Base-by-base conservation (phyloP, 1,284 basidiomycete species). In the Heimioporus retisporus region DNA sequence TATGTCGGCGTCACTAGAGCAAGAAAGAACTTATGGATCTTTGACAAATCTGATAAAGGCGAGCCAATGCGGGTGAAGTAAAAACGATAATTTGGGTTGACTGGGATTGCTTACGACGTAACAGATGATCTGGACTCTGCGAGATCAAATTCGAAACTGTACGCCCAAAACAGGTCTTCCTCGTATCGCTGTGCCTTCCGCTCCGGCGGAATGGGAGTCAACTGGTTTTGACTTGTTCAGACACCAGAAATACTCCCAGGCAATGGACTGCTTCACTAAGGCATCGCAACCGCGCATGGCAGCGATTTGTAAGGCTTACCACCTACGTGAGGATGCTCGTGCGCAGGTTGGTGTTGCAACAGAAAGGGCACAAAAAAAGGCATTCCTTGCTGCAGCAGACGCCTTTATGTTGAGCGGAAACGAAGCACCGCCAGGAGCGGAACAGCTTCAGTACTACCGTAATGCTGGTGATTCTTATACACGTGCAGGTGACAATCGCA, bases 1-100 rank as follows among this genome's bases (percentile, higher is more conserved):
- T 93, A 93, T 64, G 91, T 93, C 6, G 91, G 90, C 0, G 84
- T 92, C 51, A 93, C 92, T 0, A 77, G 92, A 54, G 90, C 91
- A 2, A 82, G 90, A 46, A 89, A 88, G 68, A 89, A 90, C 58
- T 74, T 92, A 3, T 91, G 90, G 89, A 88, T 93, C 15, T 85
- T 85, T 11, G 92, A 93, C 74, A 81, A 81, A 43, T 92, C 89
- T 3, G 79, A 82, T 6, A 87, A 83, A 59, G 82, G 84, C 11
- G 85, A 86, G 59, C 84, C 90, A 0, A 87, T 92, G 86, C 80
- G 84, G 71, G 91, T 91, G 62, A 68, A 81, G 66, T 11, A 55
- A 51, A 28, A 54, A 51, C 31, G 46, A 28, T 53, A 5, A 55
- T n/a, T 31, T 55, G 2, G 18, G 11, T 10, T 40, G 14, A 19